Evolutionary conservation across 2,329 filamentous ascomycete genomes (phyloP), one percentile per base, ranked within the genome.

Genomic region (Myriosclerotinia scirpicola): DNA sequence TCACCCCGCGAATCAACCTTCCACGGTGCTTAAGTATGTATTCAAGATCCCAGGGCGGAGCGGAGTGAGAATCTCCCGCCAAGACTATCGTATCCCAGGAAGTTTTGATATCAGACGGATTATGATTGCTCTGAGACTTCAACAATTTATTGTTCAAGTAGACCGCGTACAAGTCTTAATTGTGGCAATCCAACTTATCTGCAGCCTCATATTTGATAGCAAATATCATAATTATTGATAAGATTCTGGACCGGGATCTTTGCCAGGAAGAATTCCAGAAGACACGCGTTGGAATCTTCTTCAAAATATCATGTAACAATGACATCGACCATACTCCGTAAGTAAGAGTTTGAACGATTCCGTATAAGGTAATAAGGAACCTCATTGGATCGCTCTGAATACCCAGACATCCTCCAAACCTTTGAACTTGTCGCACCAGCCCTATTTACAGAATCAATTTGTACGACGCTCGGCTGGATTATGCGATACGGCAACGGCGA

Each of bases 391-490:
- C 36, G 20, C 12, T 40, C 22, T 14, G 5, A 55, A 55, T 55
- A 26, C 26, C 26, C 26, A 26, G 26, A 26, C 67, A 66, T 80
- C 42, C 67, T 78, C 15, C 77, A 81, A 72, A 67, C 68, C 3
- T 74, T 80, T 40, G 65, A 78, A 14, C 70, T 81, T n/a, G 68
- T 80, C 11, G 76, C 78, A 0, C 79, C 79, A 0, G 77, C 76
- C 7, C 71, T 80, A 48, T 80, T 78, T 66, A 78, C 79, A 5
- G 78, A 78, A 20, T 74, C 75, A 1, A 77, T 72, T 15, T 74
- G 76, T 65, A 76, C 76, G 75, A 71, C 67, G 15, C 69, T 76
- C 15, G 68, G 69, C 15, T 70, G 72, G 22, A 72, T 75, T 56
- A 71, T 76, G 22, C 67, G 67, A 17, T 59, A 54, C 36, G 68